phyloP scores from a whole-genome alignment of 148 eudicot genomes.

The Arctostaphylos glauca region DNA sequence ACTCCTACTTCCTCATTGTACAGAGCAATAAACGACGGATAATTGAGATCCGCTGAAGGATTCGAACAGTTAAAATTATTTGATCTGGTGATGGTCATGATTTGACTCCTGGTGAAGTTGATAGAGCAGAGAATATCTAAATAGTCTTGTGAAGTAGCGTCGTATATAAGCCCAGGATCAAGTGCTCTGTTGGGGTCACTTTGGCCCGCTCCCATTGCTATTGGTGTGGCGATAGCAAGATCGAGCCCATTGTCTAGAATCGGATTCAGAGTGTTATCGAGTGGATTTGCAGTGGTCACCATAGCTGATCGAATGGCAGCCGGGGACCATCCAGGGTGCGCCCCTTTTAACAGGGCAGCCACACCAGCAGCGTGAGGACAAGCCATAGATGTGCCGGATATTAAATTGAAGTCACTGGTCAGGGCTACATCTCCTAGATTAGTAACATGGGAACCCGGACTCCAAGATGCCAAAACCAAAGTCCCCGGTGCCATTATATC shows the following conservation, averaged over 20 bases:
- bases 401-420: constrained; percentile 17
- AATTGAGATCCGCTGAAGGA: constrained; percentile 28
- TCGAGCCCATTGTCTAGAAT: constrained; percentile 16
- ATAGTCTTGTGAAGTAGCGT: constrained; percentile 30
- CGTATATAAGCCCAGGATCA: constrained; percentile 42
- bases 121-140: constrained; percentile 31
- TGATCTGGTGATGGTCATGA: constrained; percentile 27
- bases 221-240: constrained; percentile 17
- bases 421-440: constrained; percentile 3
- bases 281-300: constrained; percentile 31
- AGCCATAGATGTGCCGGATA: constrained; percentile 36
- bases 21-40: constrained; percentile 36
- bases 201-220: constrained; percentile 33
- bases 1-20: not conserved
- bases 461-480: constrained; percentile 21
- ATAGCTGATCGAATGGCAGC: constrained; percentile 31
- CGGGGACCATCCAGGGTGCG: constrained; percentile 28
- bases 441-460: not conserved
- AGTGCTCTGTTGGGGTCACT: constrained; percentile 36
- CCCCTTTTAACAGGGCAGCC: constrained; percentile 31
- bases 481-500: constrained; percentile 34
- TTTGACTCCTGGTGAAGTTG: constrained; percentile 26
- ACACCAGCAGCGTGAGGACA: constrained; percentile 34
- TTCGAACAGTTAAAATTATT: constrained; percentile 25
- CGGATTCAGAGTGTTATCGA: constrained; percentile 15